Conservation (phyloP, 2,329 filamentous ascomycete genomes). For the Bertia moriformis region DNA sequence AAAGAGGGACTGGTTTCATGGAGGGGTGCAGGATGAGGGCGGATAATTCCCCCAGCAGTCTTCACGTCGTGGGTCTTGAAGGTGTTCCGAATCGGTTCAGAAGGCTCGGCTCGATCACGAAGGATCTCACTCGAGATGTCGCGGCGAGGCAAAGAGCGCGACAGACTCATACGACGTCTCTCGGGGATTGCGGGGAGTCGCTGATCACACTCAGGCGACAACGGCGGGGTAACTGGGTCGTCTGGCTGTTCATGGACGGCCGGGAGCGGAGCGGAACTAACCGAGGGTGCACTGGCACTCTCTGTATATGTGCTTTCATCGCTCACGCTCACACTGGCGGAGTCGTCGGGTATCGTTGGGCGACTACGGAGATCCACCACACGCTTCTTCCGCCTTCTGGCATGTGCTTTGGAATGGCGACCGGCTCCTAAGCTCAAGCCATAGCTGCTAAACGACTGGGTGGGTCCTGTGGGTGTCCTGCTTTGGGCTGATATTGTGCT, state of each 20-base stretch:
- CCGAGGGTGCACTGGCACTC: conserved; percentile 17
- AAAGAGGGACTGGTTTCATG: neutral
- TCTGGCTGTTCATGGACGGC: neutral
- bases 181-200: neutral
- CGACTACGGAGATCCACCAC: conserved; percentile 28
- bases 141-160: neutral
- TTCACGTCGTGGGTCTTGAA: neutral
- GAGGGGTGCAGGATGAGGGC: neutral
- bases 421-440: conserved; percentile 21
- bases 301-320: conserved; percentile 23
- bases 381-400: conserved; percentile 27
- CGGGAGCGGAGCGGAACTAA: conserved; percentile 8
- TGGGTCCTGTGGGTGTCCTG: conserved; percentile 13
- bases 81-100: neutral
- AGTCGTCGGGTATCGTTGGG: conserved; percentile 19
- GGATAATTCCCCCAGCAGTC: neutral
- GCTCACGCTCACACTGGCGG: conserved; percentile 21
- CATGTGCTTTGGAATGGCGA: conserved; percentile 25
- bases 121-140: neutral
- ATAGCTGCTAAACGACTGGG: conserved; percentile 19
- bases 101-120: neutral
- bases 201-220: neutral
- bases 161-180: neutral
- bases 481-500: neutral
- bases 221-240: neutral